Evolutionary conservation across 1,139 yeast genomes (phyloP).

Genomic region (Candida glucosophila): DNA sequence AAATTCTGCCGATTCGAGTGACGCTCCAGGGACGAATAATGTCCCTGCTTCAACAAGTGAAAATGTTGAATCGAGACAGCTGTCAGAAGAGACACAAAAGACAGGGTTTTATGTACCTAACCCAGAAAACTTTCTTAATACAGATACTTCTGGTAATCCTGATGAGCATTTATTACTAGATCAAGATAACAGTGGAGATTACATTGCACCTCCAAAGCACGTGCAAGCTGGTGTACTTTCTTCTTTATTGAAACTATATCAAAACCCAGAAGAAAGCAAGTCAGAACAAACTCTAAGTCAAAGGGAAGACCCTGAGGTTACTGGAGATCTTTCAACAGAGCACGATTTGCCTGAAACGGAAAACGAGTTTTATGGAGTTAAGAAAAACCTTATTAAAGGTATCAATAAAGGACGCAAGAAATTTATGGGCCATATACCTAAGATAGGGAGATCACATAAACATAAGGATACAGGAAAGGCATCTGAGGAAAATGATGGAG

Average conservation of each 20-base stretch:
- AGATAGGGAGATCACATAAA: too few species aligned
- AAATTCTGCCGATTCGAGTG: too few species aligned
- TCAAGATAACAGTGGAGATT: conserved; percentile 37
- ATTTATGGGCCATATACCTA: conserved; percentile 9
- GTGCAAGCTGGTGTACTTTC: conserved; percentile 83
- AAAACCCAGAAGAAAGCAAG: conserved; percentile 26
- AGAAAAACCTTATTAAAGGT: conserved; percentile 19
- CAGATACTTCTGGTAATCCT: conserved; percentile 18
- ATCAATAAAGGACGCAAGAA: conserved; percentile 16
- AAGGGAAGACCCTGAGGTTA: too few species aligned
- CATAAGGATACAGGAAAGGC: conserved; percentile 7
- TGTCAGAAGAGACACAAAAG: too few species aligned
- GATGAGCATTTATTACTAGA: conserved; percentile 27
- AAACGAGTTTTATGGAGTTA: conserved; percentile 2
- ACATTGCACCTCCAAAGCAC: conserved; percentile 60
- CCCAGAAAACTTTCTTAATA: conserved; percentile 32
- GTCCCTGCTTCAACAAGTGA: conserved; percentile 3
- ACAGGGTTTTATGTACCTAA: conserved; percentile 38
- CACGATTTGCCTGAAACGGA: conserved; percentile 6
- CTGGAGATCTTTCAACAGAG: conserved; percentile 6
- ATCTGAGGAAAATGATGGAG: too few species aligned
- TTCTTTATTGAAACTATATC: conserved; percentile 61
- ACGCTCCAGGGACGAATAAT: not conserved
- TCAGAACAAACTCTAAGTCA: conserved; percentile 17
- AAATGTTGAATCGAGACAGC: too few species aligned